These are phyloP conservation scores for Paecilomyces sp. DNA, from an alignment of 2,329 filamentous ascomycete genomes.

Conservation along the genomic window DNA sequence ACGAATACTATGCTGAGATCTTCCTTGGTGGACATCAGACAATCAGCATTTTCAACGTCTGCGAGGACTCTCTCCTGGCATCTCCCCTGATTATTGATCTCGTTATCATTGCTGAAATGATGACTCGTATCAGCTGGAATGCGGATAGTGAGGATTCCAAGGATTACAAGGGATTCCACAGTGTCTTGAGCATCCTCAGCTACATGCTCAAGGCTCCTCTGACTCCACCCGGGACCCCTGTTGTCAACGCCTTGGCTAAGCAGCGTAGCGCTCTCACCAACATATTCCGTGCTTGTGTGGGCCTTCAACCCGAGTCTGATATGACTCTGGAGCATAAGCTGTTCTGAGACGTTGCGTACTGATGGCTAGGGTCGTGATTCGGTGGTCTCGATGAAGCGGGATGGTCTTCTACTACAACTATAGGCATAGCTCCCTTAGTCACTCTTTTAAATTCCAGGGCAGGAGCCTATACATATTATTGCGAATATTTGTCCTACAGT, in stretches of 20 bases:
- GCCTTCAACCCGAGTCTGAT: conserved; percentile 92
- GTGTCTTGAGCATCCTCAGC: conserved; percentile 90
- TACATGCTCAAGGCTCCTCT: conserved; percentile 97
- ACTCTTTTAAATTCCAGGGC: background rate
- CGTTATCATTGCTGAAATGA: conserved; percentile 88
- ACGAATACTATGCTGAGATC: conserved; percentile 99
- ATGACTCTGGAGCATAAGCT: conserved; percentile 99
- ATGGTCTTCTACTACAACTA: background rate
- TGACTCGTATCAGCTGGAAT: conserved; percentile 97
- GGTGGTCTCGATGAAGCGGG: background rate
- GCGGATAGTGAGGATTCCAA: conserved; percentile 46
- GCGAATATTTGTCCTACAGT: background rate
- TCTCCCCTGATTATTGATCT: conserved; percentile 97
- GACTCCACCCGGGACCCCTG: conserved; percentile 88
- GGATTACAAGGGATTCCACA: conserved; percentile 91
- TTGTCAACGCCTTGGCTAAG: conserved; percentile 92
- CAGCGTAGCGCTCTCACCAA: conserved; percentile 92
- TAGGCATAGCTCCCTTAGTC: background rate
- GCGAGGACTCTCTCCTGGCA: conserved; percentile 93
- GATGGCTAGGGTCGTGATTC: background rate
- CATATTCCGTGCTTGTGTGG: conserved; percentile 97
- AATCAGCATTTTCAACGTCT: conserved; percentile 97
- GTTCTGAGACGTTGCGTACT: conserved; percentile 47
- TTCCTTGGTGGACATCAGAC: conserved; percentile 98
- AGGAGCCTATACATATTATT: background rate